These are phyloP conservation scores for Mimosa pudica DNA, from an alignment of 306 rosid species.

Conservation along the genomic window DNA sequence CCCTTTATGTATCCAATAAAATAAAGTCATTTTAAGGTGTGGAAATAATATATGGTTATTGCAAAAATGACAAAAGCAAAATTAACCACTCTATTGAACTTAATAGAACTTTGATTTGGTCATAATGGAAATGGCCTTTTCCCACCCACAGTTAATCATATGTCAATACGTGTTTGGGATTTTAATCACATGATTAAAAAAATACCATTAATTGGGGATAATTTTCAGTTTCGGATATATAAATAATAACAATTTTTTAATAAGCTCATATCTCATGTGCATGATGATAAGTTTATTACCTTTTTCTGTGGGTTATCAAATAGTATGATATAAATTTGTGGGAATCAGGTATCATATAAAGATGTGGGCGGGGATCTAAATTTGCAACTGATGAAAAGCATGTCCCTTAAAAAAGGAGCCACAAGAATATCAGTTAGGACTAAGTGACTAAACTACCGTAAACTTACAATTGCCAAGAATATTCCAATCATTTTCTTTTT, in stretches of 20 bases:
- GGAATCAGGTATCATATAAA: slow-evolving; percentile 1
- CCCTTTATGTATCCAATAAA: background rate
- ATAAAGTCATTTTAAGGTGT: slow-evolving; percentile 11
- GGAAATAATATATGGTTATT: slow-evolving; percentile 20
- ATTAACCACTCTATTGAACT: slow-evolving; percentile 30
- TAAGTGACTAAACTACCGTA: background rate
- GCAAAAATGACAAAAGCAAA: slow-evolving; percentile 37
- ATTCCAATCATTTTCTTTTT: background rate
- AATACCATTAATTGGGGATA: background rate
- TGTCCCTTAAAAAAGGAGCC: slow-evolving; percentile 26
- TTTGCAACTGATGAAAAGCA: slow-evolving; percentile 37
- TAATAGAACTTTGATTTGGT: background rate
- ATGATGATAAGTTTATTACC: background rate
- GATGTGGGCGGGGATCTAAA: slow-evolving; percentile 43
- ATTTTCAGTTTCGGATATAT: background rate
- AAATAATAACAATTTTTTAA: background rate
- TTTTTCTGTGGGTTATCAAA: background rate
- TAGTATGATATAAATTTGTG: background rate
- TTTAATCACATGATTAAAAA: background rate
- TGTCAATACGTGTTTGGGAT: background rate
- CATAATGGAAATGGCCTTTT: background rate
- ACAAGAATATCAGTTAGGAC: background rate
- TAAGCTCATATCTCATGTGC: background rate
- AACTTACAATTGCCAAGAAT: slow-evolving; percentile 1
- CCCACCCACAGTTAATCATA: background rate